Conservation (phyloP, 768 basidiomycete genomes). For the Boletus pseudopeckii region DNA sequence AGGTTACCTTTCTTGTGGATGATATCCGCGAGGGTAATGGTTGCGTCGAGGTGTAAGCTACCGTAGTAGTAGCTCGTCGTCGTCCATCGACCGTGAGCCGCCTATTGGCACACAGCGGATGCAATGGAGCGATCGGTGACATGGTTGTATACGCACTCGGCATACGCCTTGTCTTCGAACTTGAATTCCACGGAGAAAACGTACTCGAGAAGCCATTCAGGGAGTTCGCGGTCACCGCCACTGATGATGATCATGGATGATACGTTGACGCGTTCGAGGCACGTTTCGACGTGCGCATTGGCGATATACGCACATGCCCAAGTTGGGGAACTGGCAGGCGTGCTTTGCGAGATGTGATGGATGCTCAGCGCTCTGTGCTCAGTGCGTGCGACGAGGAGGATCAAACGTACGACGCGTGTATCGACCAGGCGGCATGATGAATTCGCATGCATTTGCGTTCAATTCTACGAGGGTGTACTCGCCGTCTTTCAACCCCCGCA, state of each 20-base stretch:
- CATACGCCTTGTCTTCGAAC: slow-evolving; percentile 66
- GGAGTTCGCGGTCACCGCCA: slow-evolving; percentile 77
- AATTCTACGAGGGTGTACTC: slow-evolving; percentile 33
- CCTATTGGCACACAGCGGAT: slow-evolving; percentile 19
- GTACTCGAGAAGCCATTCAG: slow-evolving; percentile 77
- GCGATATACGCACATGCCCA: slow-evolving; percentile 27
- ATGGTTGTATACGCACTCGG: slow-evolving; percentile 56
- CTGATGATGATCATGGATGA: slow-evolving; percentile 31
- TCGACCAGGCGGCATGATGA: slow-evolving; percentile 86
- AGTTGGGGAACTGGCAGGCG: slow-evolving; percentile 39
- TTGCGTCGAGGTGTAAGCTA: slow-evolving; percentile 73
- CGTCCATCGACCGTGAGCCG: slow-evolving; percentile 42
- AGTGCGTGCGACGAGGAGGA: not conserved
- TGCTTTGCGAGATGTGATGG: slow-evolving; percentile 22
- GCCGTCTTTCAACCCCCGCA: slow-evolving; percentile 45
- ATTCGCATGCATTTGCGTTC: slow-evolving; percentile 45
- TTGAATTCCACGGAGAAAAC: slow-evolving; percentile 85
- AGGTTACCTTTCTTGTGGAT: slow-evolving; percentile 52
- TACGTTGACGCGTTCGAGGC: not conserved
- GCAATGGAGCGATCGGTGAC: slow-evolving; percentile 69
- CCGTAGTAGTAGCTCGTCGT: slow-evolving; percentile 92
- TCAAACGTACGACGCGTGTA: slow-evolving; percentile 73
- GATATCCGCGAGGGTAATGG: slow-evolving; percentile 73
- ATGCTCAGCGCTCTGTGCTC: not conserved
- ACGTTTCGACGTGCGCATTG: not conserved